Evolutionary conservation across 2,329 filamentous ascomycete genomes (phyloP), one percentile per base, ranked within the genome.

Genomic region (Blastomyces emzantsi): DNA sequence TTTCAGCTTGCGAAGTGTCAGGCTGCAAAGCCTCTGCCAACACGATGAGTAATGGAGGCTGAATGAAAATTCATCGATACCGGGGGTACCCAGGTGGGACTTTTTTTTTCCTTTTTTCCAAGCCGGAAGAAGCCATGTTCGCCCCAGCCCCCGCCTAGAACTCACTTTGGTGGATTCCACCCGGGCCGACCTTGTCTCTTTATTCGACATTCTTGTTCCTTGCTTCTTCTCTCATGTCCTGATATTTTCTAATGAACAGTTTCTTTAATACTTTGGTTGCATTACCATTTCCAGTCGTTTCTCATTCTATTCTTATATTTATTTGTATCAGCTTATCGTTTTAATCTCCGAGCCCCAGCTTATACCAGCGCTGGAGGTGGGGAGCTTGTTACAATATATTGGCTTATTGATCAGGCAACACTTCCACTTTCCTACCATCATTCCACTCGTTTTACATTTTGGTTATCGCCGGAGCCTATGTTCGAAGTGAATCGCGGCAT

Each of bases 111-210:
- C n/a, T n/a, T 7, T 56, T 47, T 28, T 19, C 19, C 7, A 39
- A 56, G 54, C 19, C 9, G 54, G 30, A 36, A n/a, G 30, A 36
- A 39, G 54, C 30, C 51, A 56, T 56, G 30, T 39, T 57, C 39
- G 9, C 9, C 30, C 30, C 17, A 36, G 30, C 52, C 52, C 33
- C 33, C 33, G 8, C 33, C 33, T 15, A 33, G 13, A 55, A 15
- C 28, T 57, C 3, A 9, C 30, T n/a, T 25, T 25, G 19, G 54
- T 57, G 25, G 33, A 39, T 57, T 39, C 55, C 36, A 57, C n/a
- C 54, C 36, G 55, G 55, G 55, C 55, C 55, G 36, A 57, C 33
- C 4, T 56, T 57, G 33, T 39, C 39, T 43, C n/a, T 41, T 36
- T 57, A 1, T 17, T 43, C n/a, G 22, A 57, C 15, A 22, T 28